These are phyloP conservation scores for Blumeriella jaapii DNA, from an alignment of 2,329 filamentous ascomycete genomes.

Conservation along the genomic window DNA sequence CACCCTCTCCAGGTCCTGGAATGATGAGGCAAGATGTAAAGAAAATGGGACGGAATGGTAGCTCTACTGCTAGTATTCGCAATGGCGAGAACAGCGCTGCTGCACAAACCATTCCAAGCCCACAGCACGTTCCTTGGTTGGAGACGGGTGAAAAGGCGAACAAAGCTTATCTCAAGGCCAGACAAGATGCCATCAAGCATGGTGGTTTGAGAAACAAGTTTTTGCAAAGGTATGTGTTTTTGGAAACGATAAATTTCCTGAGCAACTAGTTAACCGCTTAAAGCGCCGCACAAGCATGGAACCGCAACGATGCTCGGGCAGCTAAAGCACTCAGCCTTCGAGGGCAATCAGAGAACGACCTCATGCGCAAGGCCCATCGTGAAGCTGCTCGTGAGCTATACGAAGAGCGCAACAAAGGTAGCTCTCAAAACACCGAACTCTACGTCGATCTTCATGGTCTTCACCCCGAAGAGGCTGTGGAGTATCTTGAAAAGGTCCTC, in stretches of 20 bases:
- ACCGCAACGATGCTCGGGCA: constrained; percentile 89
- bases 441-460: constrained; percentile 96
- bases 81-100: constrained; percentile 69
- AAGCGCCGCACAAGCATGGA: constrained; percentile 97
- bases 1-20: constrained; percentile 64
- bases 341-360: constrained; percentile 78
- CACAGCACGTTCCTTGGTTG: constrained; percentile 91
- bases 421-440: constrained; percentile 51
- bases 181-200: constrained; percentile 93
- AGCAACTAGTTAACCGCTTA: too few relatives aligned
- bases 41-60: constrained; percentile 51
- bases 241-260: too few relatives aligned
- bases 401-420: constrained; percentile 77
- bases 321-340: constrained; percentile 90
- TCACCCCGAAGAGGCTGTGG: constrained; percentile 94
- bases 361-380: constrained; percentile 89
- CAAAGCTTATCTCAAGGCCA: constrained; percentile 86
- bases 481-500: constrained; percentile 82
- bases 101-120: constrained; percentile 72
- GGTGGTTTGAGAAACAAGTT: constrained; percentile 96
- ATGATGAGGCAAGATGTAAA: constrained; percentile 48
- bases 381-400: constrained; percentile 88
- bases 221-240: constrained; percentile 78
- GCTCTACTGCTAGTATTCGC: constrained; percentile 49
- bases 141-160: constrained; percentile 88